A percentile compares a stretch with the other conserved stretches of the same genome.
phyloP scores from a whole-genome alignment of 1,284 basidiomycete species.

The Tylopilus orsonianus region DNA sequence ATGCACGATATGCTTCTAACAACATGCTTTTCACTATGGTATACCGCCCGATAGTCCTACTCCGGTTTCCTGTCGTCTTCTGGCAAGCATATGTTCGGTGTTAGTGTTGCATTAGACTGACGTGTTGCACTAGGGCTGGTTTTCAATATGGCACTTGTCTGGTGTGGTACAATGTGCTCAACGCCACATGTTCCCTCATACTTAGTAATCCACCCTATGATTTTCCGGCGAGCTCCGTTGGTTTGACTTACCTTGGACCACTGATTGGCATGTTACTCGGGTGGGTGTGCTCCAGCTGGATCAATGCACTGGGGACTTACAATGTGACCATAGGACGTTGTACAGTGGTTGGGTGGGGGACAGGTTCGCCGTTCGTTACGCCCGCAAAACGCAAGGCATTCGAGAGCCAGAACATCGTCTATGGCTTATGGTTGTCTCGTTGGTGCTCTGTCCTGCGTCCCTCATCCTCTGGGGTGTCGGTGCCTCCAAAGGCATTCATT shows the following conservation, averaged over 20 bases:
- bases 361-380: constrained; percentile 16
- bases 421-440: constrained; percentile 20
- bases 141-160: constrained; percentile 17
- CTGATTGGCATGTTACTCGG: constrained; percentile 19
- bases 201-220: constrained; percentile 15
- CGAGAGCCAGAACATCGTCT: constrained; percentile 19
- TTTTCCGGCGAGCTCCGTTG: constrained; percentile 17
- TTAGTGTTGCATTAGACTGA: too few relatives aligned
- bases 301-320: background rate
- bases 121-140: background rate
- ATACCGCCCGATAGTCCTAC: constrained; percentile 14
- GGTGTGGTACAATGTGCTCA: constrained; percentile 21
- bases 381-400: constrained; percentile 11
- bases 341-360: constrained; percentile 21
- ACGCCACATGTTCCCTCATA: constrained; percentile 18
- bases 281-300: background rate
- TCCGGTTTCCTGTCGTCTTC: constrained; percentile 20
- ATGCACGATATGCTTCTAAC: constrained; percentile 17
- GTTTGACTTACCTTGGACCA: constrained; percentile 16
- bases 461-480: constrained; percentile 22
- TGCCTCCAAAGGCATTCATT: constrained; percentile 14
- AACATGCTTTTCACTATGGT: constrained; percentile 19
- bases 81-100: constrained; percentile 3
- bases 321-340: constrained; percentile 6
- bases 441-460: constrained; percentile 15